Evolutionary conservation across 1,139 yeast species (phyloP), one percentile per base, ranked within the genome.

Genomic region (Arxiozyma bovina): DNA sequence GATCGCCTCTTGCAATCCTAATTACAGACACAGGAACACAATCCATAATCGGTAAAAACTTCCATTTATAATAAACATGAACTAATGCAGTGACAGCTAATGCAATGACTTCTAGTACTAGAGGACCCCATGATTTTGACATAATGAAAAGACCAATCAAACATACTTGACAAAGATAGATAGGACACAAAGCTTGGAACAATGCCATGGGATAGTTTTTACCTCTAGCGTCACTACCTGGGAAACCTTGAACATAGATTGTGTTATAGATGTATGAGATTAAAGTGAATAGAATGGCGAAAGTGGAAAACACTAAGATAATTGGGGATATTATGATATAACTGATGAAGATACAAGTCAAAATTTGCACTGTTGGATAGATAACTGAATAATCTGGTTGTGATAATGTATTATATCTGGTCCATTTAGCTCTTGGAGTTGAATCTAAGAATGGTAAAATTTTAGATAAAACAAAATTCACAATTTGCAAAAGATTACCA

Each of bases 301-400:
- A 70, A 2, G 85, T 73, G 34, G 88, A 75, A 67, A 87, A 85
- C 1, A 87, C 63, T 30, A 87, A 72, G 6, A 90, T 79, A 51
- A 88, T 63, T 9, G 97, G 96, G 1, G 96, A 81, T 38, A 90
- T 83, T 18, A 89, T 78, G 1, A 90, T 77, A 64, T 88, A 89
- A 1, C 85, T 81, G 25, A 90, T 65, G 3, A 87, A 85, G 55
- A 90, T 83, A 17, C 86, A 80, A 1, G 84, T 85, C 65, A 86
- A 76, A 30, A 87, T 80, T 45, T 95, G 85, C 55, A 82, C 80
- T 0, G 80, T 76, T 0, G 96, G 94, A 64, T 85, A 89, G 1
- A 79, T 70, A 1, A 88, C 77, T 2, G 96, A 96, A 90, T 93
- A 87, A 50, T 76, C 73, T 11, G 84, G 76, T 44, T 73, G 71